These are phyloP conservation scores for Penicillium lividum DNA, from an alignment of 495 filamentous ascomycete species.

Conservation along the genomic window DNA sequence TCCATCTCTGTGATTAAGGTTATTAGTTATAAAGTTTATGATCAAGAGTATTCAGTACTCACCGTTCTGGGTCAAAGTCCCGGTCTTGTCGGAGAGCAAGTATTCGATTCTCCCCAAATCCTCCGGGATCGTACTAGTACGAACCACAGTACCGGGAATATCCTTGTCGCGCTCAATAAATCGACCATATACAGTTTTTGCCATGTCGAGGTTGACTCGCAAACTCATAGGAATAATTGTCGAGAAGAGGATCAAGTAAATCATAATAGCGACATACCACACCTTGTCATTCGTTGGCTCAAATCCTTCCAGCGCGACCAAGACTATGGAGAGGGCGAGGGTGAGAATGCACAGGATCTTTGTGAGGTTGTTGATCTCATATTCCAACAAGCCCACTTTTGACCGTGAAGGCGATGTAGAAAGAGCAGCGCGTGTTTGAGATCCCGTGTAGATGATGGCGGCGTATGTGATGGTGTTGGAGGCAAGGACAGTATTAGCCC, in stretches of 20 bases:
- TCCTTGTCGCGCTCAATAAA: conserved; percentile 91
- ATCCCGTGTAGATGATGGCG: conserved; percentile 90
- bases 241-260: conserved; percentile 96
- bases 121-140: conserved; percentile 96
- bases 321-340: conserved; percentile 76
- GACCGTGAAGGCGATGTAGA: conserved; percentile 89
- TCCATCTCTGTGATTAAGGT: conserved; percentile 72
- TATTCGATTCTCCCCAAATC: conserved; percentile 96
- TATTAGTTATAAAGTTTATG: neutral
- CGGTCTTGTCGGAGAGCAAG: conserved; percentile 94
- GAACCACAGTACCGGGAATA: conserved; percentile 88
- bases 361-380: conserved; percentile 96
- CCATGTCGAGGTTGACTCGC: conserved; percentile 94
- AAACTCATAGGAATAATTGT: conserved; percentile 98
- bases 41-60: conserved; percentile 18
- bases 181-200: conserved; percentile 91
- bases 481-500: conserved; percentile 97
- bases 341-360: conserved; percentile 94
- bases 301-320: conserved; percentile 88
- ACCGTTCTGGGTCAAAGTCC: conserved; percentile 92
- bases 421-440: conserved; percentile 90
- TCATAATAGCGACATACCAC: conserved; percentile 96
- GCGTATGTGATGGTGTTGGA: conserved; percentile 86
- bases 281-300: conserved; percentile 59
- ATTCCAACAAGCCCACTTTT: conserved; percentile 90